Conservation (phyloP, 2,329 filamentous ascomycete species). For the Cordyceps tenuipes region DNA sequence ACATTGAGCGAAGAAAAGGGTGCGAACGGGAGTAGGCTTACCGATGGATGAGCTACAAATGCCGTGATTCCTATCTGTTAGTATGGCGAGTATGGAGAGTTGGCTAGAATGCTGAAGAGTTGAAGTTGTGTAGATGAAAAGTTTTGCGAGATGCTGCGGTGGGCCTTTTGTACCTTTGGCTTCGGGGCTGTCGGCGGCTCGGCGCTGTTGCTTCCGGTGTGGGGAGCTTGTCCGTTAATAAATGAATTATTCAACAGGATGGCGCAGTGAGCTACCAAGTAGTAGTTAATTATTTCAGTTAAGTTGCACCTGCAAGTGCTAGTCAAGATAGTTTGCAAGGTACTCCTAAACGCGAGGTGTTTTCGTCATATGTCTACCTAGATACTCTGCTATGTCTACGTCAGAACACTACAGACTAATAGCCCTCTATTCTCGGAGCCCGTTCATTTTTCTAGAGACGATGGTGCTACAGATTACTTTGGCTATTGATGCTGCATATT, state of each 20-base stretch:
- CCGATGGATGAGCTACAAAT: not conserved
- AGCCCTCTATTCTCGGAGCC: too few relatives aligned
- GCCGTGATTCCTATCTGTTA: not conserved
- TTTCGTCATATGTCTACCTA: too few relatives aligned
- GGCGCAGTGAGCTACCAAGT: too few relatives aligned
- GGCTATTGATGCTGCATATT: too few relatives aligned
- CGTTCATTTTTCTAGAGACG: too few relatives aligned
- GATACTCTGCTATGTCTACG: too few relatives aligned
- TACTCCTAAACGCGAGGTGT: too few relatives aligned
- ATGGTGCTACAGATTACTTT: too few relatives aligned
- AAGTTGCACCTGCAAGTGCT: too few relatives aligned
- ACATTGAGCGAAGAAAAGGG: conserved; percentile 21
- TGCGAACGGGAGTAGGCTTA: not conserved
- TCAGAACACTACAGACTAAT: too few relatives aligned
- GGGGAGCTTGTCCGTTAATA: not conserved
- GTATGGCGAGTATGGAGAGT: not conserved
- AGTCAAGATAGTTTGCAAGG: too few relatives aligned
- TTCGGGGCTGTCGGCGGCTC: not conserved
- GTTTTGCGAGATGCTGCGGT: not conserved
- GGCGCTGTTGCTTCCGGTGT: conserved; percentile 5
- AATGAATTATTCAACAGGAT: not conserved
- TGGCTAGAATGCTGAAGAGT: not conserved
- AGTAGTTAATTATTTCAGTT: too few relatives aligned
- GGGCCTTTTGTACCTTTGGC: not conserved
- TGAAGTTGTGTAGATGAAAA: not conserved